A percentile compares a stretch with the other conserved stretches of the same genome.
phyloP scores from a whole-genome alignment of 495 filamentous ascomycete species.

The Chaetomium cochliodes region DNA sequence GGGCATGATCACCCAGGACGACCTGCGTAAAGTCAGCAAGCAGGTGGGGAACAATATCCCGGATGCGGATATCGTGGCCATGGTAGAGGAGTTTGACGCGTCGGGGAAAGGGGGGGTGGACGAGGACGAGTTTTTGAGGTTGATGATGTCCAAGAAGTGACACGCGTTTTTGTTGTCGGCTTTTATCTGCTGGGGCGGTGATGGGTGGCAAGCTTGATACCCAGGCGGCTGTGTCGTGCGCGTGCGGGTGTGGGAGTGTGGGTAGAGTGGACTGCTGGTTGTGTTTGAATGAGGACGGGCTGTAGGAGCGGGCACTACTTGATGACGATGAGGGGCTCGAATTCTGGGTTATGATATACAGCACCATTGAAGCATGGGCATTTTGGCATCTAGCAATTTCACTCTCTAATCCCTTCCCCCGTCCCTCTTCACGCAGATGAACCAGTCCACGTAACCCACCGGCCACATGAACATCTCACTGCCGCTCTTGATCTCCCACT shows the following conservation, averaged over 20 bases:
- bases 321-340: slow-evolving; percentile 2
- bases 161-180: not conserved
- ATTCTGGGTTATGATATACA: slow-evolving; percentile 27
- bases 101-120: slow-evolving; percentile 87
- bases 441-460: slow-evolving; percentile 50
- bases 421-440: slow-evolving; percentile 46
- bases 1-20: slow-evolving; percentile 81
- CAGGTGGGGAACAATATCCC: slow-evolving; percentile 89
- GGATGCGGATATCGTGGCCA: slow-evolving; percentile 87
- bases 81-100: slow-evolving; percentile 99
- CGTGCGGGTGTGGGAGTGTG: not conserved
- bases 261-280: not conserved
- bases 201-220: slow-evolving; percentile 21
- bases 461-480: slow-evolving; percentile 50
- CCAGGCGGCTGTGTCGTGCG: slow-evolving; percentile 7
- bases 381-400: slow-evolving; percentile 24
- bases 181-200: slow-evolving; percentile 1
- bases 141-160: slow-evolving; percentile 41
- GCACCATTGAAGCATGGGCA: slow-evolving; percentile 26
- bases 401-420: slow-evolving; percentile 4
- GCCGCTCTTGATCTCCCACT: slow-evolving; percentile 58
- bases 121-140: slow-evolving; percentile 78
- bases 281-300: slow-evolving; percentile 10
- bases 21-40: slow-evolving; percentile 81
- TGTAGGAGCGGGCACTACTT: not conserved